Base-by-base conservation (phyloP, 352 stramenopile species). In the Phytophthora parvispora region DNA sequence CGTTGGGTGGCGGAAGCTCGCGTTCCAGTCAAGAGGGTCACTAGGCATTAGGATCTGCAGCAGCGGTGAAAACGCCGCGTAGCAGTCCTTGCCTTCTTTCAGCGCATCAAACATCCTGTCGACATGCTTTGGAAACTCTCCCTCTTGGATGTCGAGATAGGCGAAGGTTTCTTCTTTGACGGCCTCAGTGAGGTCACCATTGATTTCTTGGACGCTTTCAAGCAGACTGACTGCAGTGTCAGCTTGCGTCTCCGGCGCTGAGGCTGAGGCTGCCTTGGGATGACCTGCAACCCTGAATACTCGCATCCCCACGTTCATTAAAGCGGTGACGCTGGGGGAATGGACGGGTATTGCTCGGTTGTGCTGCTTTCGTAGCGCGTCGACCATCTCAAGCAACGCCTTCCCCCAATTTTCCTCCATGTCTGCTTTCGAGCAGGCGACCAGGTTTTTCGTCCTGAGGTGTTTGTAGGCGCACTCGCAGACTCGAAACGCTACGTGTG, bases 11-110 rank as follows among this genome's bases (percentile, higher is more conserved):
- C 47, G 57, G 32, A 84, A 67, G 51, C 36, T 77, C 10, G 70
- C 67, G 7, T 64, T 68, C 70, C 74, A 81, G 49, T 79, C 64
- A 24, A 79, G 64, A 13, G 74, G 74, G 25, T 81, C 74, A 24
- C 25, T 65, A 2, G 77, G 54, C 50, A 85, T 58, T 0, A 78
- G 51, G 6, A 87, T 60, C 49, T 81, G 72, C n/a, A 87, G 58
- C 20, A 87, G 68, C 22, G 71, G 34, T 18, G 74, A 70, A 53
- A 89, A 86, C 18, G 79, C 77, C 12, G 70, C 40, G 40, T 83
- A 74, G 53, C 80, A 89, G 52, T 79, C 55, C n/a, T 59, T 40
- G 1, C 66, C 73, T 13, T 64, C 72, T 32, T 59, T 56, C 5
- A 86, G 64, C 12, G 48, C 68, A 0, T 74, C 47, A 20, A 76